These are phyloP conservation scores for Naematelia aurantialba DNA, from an alignment of 768 basidiomycete species.

Conservation along the genomic window DNA sequence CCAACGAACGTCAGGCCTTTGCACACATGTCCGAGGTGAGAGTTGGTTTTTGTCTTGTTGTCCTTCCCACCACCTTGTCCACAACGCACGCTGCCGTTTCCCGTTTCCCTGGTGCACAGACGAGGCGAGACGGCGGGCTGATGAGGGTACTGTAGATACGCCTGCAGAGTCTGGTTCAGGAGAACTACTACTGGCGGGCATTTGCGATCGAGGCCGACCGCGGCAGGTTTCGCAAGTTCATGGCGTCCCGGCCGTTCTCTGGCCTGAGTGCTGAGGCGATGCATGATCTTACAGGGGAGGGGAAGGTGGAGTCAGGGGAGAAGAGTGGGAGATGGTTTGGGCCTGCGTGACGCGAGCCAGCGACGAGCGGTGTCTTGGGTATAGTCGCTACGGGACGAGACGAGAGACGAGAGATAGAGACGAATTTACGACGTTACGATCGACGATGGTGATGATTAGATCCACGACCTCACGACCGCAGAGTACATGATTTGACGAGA, in stretches of 20 bases:
- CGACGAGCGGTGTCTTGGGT: no score
- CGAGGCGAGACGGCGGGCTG: not conserved
- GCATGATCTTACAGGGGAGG: no score
- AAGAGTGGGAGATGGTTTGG: no score
- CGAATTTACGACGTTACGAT: no score
- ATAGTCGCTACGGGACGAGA: not conserved
- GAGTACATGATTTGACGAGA: no score
- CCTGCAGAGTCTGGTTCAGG: conserved; percentile 23
- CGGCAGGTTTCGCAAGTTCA: conserved; percentile 13
- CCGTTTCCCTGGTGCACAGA: not conserved
- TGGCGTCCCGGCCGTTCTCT: conserved; percentile 18
- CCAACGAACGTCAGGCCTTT: conserved; percentile 16
- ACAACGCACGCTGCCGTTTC: not conserved
- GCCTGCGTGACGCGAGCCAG: no score
- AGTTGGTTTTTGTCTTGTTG: no score
- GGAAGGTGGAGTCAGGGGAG: no score
- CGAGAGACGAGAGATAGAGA: no score
- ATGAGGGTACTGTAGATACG: conserved; percentile 18
- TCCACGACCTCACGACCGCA: no score
- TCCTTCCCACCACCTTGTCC: no score
- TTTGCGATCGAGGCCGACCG: conserved; percentile 31
- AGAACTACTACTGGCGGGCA: conserved; percentile 32
- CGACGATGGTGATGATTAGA: no score
- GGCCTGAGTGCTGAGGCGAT: not conserved
- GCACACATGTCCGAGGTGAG: conserved; percentile 26